phyloP scores from a whole-genome alignment of 2,329 filamentous ascomycete genomes.

The Lachnellula subtilissima region DNA sequence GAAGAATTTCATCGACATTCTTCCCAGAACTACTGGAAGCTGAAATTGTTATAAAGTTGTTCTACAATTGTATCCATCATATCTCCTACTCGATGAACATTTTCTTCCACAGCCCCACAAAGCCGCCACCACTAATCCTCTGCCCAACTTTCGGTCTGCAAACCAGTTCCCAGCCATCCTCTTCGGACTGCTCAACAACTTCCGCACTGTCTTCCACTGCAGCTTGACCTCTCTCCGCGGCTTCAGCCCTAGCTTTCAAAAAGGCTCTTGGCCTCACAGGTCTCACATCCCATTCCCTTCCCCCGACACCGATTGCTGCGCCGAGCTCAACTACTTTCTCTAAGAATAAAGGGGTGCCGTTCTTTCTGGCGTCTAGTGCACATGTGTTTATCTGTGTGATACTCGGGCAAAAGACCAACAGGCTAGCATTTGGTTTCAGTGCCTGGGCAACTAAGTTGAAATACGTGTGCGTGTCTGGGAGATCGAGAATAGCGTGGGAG shows the following conservation, averaged over 20 bases:
- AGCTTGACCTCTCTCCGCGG: not conserved
- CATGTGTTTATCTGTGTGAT: slow-evolving; percentile 73
- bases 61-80: no score
- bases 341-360: slow-evolving; percentile 48
- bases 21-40: no score
- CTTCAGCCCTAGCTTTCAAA: slow-evolving; percentile 16
- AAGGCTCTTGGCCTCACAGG: slow-evolving; percentile 35
- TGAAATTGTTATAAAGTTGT: no score
- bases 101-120: slow-evolving; percentile 41
- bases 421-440: slow-evolving; percentile 57
- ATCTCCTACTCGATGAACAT: slow-evolving; percentile 1
- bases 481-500: slow-evolving; percentile 67
- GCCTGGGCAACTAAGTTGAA: slow-evolving; percentile 48
- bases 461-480: slow-evolving; percentile 56
- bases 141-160: slow-evolving; percentile 48
- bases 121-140: slow-evolving; percentile 44
- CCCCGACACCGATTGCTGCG: slow-evolving; percentile 43
- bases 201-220: not conserved
- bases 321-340: slow-evolving; percentile 58
- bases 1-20: no score
- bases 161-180: slow-evolving; percentile 39
- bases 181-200: not conserved
- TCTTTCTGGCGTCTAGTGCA: slow-evolving; percentile 47
- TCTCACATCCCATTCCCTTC: slow-evolving; percentile 61
- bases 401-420: slow-evolving; percentile 70